Evolutionary conservation across 73 alveolate genomes (phyloP), one percentile per base, ranked within the genome.

Genomic region (Uronychia binucleata): DNA sequence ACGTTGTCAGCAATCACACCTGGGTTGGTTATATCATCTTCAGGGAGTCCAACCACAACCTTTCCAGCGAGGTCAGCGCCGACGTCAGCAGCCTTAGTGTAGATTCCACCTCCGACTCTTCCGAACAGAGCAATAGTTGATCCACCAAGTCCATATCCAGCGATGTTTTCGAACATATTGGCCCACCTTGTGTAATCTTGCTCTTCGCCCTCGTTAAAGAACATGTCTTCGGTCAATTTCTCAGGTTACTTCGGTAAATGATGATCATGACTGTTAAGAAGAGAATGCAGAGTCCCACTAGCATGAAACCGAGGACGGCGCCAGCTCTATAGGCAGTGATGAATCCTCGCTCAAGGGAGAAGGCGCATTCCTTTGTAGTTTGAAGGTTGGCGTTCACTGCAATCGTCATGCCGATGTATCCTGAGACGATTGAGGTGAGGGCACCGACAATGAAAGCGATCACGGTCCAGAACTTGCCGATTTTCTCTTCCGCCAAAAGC

Each of bases 51-150:
- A 67, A 74, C 80, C 34, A 90, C 97, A 29, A 94, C 99, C 91
- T 97, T 97, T 46, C 99, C 99, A 1, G 94, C 98, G 0, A 97
- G 92, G 83, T 97, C 99, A 26, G 99, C 98, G 29, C 99, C 99
- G 57, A 97, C 98, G 75, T 96, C 99, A 30, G 99, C 98, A 31
- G 99, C 98, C 94, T 97, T 97, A 74, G 99, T 97, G 93, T 93
- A 97, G 93, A 97, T 97, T 60, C 99, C 99, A 28, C 99, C 99
- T 34, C 99, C 99, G 34, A 97, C 99, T 88, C 99, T 94, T 57
- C 99, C 99, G 86, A 97, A 97, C 87, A 97, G 86, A 29, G 99
- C 99, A 33, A 97, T 94, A 30, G 98, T 86, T 74, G 98, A 92
- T 57, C 99, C 99, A 30, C 99, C 99, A 26, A 97, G 89, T 75